phyloP scores from a whole-genome alignment of 345 rosid genomes.

The Eucalyptus coolabah region DNA sequence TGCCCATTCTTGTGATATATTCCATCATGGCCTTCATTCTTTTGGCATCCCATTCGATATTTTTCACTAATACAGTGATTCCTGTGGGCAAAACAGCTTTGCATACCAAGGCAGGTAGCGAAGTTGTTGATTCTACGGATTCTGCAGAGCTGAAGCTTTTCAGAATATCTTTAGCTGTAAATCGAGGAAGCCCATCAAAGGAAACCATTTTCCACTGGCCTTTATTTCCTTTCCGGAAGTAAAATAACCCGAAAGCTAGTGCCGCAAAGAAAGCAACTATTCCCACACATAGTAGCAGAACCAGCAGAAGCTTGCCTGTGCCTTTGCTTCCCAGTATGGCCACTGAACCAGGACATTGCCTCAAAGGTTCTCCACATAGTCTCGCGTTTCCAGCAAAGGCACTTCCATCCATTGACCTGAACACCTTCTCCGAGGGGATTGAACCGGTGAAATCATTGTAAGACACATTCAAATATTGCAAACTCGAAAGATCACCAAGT shows the following conservation, averaged over 20 bases:
- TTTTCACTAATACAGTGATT: slow-evolving; percentile 66
- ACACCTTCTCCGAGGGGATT: slow-evolving; percentile 41
- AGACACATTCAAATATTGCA: slow-evolving; percentile 41
- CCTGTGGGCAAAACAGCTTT: slow-evolving; percentile 83
- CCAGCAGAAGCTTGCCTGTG: slow-evolving; percentile 38
- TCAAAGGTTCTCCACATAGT: slow-evolving; percentile 73
- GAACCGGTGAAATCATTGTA: slow-evolving; percentile 55
- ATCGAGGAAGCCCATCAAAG: slow-evolving; percentile 62
- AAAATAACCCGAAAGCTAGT: slow-evolving; percentile 34
- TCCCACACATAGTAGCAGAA: slow-evolving; percentile 41
- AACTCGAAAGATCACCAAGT: slow-evolving; percentile 34
- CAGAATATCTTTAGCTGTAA: slow-evolving; percentile 66
- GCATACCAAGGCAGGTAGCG: slow-evolving; percentile 30
- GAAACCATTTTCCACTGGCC: slow-evolving; percentile 76
- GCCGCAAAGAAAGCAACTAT: slow-evolving; percentile 23
- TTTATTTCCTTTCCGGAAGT: slow-evolving; percentile 32
- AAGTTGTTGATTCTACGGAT: slow-evolving; percentile 17
- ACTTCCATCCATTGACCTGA: slow-evolving; percentile 47
- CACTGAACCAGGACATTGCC: slow-evolving; percentile 40
- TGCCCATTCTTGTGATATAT: slow-evolving; percentile 44
- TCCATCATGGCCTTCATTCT: slow-evolving; percentile 22
- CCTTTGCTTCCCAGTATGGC: slow-evolving; percentile 28
- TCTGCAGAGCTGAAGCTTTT: slow-evolving; percentile 38
- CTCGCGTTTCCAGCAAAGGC: slow-evolving; percentile 57
- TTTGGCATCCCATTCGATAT: slow-evolving; percentile 40